Evolutionary conservation across 116 monocot species (phyloP), one percentile per base, ranked within the genome.

Genomic region (Iris pallida): DNA sequence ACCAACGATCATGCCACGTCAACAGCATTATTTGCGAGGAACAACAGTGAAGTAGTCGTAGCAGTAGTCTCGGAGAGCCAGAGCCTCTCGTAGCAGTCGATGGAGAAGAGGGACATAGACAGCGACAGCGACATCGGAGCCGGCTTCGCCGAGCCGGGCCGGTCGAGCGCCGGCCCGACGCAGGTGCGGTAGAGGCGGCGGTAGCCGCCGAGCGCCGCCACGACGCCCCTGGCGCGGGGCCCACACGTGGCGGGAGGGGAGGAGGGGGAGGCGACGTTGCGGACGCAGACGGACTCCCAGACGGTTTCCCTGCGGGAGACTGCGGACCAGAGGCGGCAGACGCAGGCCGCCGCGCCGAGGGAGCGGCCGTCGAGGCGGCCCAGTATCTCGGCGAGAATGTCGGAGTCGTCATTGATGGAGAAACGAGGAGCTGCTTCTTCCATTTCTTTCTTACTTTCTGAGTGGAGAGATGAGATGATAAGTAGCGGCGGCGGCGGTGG

Each of bases 61-160:
- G 30, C 30, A 30, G 30, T 30, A 17, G 81, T 49, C 61, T 78
- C 81, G 16, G 59, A 68, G 13, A 87, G 76, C 30, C 30, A 30
- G 18, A 67, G 30, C 77, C 90, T 67, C 84, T 92, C 97, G 60
- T 92, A 92, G 80, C 87, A 90, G 60, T 97, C 92, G 61, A 97
- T 87, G 57, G 97, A 97, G 90, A 97, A 90, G 70, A 93, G 76
- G 4, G 89, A 86, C 53, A 93, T 73, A 0, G 82, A 86, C 40
- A 90, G 75, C 45, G 83, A 79, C 30, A 86, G 83, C 46, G 88
- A 82, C 64, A 76, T 66, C 40, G 56, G 63, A 30, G 51, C 49
- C 44, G 16, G 6, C 10, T 64, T 45, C 47, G 54, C 57, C 49
- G 41, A 15, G 20, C 47, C 66, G 65, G 82, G 74, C 45, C 95